Evolutionary conservation across 345 rosid species (phyloP), one percentile per base, ranked within the genome.

Genomic region (Eucalyptus urophylla): DNA sequence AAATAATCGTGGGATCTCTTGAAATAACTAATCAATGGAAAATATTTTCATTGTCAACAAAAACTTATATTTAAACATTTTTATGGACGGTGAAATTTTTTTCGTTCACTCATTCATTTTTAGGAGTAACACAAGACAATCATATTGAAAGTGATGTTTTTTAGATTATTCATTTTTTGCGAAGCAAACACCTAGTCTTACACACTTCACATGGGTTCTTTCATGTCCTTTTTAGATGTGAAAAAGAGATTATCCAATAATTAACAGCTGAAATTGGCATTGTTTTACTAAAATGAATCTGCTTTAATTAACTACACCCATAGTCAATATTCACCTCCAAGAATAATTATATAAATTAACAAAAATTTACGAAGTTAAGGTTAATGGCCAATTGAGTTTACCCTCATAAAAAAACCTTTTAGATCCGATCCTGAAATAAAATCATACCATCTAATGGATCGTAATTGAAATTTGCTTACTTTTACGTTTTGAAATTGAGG

Each of bases 91-190:
- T 76, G 27, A 76, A 37, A 10, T 21, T 37, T 19, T 37, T 5
- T 21, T 37, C 14, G 19, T 76, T 40, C 1, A 76, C 21, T 40
- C 3, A 76, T 21, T 76, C 8, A 9, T 76, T 40, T 72, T 40
- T 21, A 76, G 7, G 27, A 76, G 27, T 3, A 24, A 76, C 13
- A 21, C 0, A 11, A 11, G 4, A 6, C 5, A 24, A 76, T 76
- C 5, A 21, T 22, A 11, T 76, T 76, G 15, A 16, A 11, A 6
- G 21, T 21, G 7, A 19, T 11, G 1, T 17, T 19, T 72, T 19
- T 21, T 14, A 19, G 0, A 72, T 37, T 13, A 10, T 21, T 76
- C 1, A 11, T 40, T 76, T 37, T 37, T 37, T 2, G 5, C 0
- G 2, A 72, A 76, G 11, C 14, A 37, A 6, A 21, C 0, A 1